A percentile compares a stretch with the other conserved stretches of the same genome.
Conservation (phyloP, 495 filamentous ascomycete species). For the Hypomontagnella submonticulosa region DNA sequence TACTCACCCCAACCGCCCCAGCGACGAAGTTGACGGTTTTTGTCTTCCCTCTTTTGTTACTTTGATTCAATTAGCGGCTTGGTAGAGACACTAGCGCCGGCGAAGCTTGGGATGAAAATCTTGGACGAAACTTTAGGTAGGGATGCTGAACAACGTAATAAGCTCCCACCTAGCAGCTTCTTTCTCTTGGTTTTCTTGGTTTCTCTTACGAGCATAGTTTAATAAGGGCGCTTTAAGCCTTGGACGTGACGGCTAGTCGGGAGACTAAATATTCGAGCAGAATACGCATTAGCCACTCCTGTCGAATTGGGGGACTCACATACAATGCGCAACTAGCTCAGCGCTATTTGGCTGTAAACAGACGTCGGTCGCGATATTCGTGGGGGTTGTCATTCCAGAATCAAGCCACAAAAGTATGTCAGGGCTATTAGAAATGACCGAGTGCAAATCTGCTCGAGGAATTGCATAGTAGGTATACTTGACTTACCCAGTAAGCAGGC, state of each 20-base stretch:
- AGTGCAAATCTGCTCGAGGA: no score
- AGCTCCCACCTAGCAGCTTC: not conserved
- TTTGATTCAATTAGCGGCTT: no score
- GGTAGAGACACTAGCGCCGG: no score
- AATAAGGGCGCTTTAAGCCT: no score
- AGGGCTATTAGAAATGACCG: no score
- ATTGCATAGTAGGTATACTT: no score
- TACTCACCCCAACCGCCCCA: not conserved
- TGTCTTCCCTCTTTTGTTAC: no score
- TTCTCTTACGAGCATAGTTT: not conserved
- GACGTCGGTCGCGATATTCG: conserved; percentile 23
- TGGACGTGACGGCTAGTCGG: not conserved
- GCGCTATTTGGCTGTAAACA: conserved; percentile 5
- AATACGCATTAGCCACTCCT: not conserved
- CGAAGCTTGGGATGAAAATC: not conserved
- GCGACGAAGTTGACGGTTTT: not conserved
- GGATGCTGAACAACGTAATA: not conserved
- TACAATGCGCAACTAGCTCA: no score
- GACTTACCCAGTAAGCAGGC: no score
- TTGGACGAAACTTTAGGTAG: not conserved
- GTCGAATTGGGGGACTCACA: not conserved
- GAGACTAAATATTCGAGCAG: not conserved
- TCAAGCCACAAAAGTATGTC: no score
- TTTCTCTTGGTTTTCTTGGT: not conserved
- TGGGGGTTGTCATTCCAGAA: no score